Conservation (phyloP, 805 yeast genomes). For the Nakazawaea pomicola region DNA sequence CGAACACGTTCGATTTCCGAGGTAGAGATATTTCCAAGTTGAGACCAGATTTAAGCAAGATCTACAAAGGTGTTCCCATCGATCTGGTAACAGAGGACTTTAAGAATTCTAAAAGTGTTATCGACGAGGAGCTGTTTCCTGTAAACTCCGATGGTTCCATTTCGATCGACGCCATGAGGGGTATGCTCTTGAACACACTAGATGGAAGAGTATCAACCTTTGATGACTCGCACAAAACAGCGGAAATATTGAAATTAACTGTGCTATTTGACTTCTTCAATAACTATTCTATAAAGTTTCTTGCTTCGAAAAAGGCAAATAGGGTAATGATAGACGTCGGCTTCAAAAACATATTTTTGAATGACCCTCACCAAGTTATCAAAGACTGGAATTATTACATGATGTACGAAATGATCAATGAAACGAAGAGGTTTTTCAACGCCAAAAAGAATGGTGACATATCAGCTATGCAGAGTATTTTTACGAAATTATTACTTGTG, state of each 20-base stretch:
- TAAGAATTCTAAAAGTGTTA: neutral
- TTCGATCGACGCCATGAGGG: conserved; percentile 7
- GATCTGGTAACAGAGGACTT: conserved; percentile 4
- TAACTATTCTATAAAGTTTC: conserved; percentile 5
- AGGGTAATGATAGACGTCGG: conserved; percentile 4
- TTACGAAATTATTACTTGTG: neutral
- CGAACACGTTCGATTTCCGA: conserved; percentile 1
- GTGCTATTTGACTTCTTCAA: conserved; percentile 7
- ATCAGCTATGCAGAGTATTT: conserved; percentile 3
- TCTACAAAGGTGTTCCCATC: conserved; percentile 8
- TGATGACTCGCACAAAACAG: conserved; percentile 8
- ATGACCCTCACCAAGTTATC: conserved; percentile 1
- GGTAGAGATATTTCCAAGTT: conserved; percentile 9
- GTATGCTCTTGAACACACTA: conserved; percentile 2
- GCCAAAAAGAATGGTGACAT: conserved; percentile 3
- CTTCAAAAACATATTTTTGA: conserved; percentile 1
- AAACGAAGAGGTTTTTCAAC: neutral
- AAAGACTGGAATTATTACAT: conserved; percentile 10
- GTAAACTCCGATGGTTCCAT: conserved; percentile 1
- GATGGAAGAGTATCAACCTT: neutral
- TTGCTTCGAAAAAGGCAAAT: neutral
- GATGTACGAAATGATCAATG: conserved; percentile 2
- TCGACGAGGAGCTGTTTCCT: conserved; percentile 1
- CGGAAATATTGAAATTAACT: conserved; percentile 4
- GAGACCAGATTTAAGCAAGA: conserved; percentile 7